Evolutionary conservation across 2,329 filamentous ascomycete species (phyloP).

Genomic region (Fusarium sp.): DNA sequence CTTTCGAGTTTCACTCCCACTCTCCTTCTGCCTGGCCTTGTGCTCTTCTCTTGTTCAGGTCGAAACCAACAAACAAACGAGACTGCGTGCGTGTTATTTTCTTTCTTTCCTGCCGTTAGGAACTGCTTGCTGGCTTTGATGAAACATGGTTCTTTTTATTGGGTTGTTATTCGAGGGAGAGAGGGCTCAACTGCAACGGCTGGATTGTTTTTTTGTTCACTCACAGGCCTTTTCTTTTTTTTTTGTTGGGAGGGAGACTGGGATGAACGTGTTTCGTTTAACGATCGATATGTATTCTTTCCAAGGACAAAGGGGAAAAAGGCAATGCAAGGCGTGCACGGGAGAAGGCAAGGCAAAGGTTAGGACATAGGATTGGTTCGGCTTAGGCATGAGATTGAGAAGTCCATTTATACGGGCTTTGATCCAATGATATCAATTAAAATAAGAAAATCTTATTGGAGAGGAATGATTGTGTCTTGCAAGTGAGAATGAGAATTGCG

Average conservation of each 20-base stretch:
- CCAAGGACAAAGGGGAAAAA: slow-evolving; percentile 22
- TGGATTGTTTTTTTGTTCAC: slow-evolving; percentile 38
- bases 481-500: neutral
- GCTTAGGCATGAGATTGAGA: slow-evolving; percentile 42
- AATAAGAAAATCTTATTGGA: slow-evolving; percentile 38
- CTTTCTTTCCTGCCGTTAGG: slow-evolving; percentile 27
- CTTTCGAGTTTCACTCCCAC: slow-evolving; percentile 24
- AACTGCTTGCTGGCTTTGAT: slow-evolving; percentile 47
- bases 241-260: slow-evolving; percentile 28
- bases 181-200: slow-evolving; percentile 42
- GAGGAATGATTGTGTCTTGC: slow-evolving; percentile 2
- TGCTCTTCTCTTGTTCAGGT: slow-evolving; percentile 24
- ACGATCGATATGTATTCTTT: slow-evolving; percentile 43
- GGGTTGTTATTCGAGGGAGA: slow-evolving; percentile 44
- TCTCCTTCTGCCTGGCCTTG: slow-evolving; percentile 32
- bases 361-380: slow-evolving; percentile 35
- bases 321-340: slow-evolving; percentile 20
- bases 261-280: slow-evolving; percentile 44
- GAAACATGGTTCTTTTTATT: slow-evolving; percentile 30
- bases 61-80: slow-evolving; percentile 40
- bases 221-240: slow-evolving; percentile 18
- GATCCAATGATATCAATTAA: slow-evolving; percentile 45
- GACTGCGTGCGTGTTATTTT: slow-evolving; percentile 44
- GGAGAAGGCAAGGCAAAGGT: slow-evolving; percentile 35
- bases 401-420: slow-evolving; percentile 34